Evolutionary conservation across 495 filamentous ascomycete species (phyloP).

Genomic region (Penicillium soppii): DNA sequence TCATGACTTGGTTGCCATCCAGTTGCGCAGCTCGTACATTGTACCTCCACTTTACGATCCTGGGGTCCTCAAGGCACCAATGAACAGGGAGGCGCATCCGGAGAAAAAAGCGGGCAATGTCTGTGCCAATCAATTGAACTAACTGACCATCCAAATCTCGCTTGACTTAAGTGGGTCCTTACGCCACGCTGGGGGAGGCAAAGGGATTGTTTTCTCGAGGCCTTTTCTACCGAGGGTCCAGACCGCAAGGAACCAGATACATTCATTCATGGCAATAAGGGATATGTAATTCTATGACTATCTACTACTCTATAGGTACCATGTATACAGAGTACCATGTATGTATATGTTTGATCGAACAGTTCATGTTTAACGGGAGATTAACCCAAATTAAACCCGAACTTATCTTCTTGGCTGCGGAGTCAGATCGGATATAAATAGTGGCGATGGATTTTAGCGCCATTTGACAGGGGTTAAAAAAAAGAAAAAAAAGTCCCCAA

Average conservation of each 20-base stretch:
- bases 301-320: background rate
- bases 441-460: constrained; percentile 18
- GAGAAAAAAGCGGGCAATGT: constrained; percentile 28
- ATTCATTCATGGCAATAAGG: no score
- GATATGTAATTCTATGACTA: no score
- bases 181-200: constrained; percentile 11
- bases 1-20: constrained; percentile 31
- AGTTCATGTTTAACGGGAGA: constrained; percentile 16
- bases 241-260: background rate
- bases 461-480: constrained; percentile 8
- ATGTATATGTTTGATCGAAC: constrained; percentile 5
- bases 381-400: constrained; percentile 9
- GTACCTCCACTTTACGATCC: constrained; percentile 12
- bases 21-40: background rate
- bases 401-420: constrained; percentile 13
- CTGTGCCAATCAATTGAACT: constrained; percentile 10
- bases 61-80: constrained; percentile 32
- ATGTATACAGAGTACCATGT: constrained; percentile 2
- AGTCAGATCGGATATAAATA: constrained; percentile 28
- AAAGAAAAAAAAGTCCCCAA: constrained; percentile 1
- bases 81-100: constrained; percentile 20
- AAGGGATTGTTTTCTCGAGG: background rate
- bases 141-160: constrained; percentile 28
- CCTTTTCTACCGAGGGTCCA: background rate
- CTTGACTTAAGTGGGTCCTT: constrained; percentile 23